These are phyloP conservation scores for Colletotrichum shisoi DNA, from an alignment of 2,329 filamentous ascomycete species.

Conservation along the genomic window DNA sequence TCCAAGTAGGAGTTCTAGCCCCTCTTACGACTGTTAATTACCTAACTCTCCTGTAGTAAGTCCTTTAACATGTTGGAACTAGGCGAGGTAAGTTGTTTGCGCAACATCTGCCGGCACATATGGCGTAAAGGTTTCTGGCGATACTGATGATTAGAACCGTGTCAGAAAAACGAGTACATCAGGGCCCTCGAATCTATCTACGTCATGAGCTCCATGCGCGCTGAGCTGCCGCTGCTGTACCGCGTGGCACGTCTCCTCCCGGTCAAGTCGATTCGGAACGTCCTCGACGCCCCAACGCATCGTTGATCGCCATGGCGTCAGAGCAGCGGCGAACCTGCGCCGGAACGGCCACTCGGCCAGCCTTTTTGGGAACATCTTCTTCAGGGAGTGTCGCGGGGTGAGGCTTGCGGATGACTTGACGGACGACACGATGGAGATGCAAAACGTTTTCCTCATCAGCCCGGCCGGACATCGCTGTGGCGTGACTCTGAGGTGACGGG, in stretches of 20 bases:
- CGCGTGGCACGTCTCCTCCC: conserved; percentile 12
- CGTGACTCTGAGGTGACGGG: conserved; percentile 13
- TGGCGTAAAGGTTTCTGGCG: too few relatives aligned
- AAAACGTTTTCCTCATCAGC: conserved; percentile 47
- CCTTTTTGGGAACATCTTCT: conserved; percentile 51
- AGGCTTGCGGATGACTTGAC: conserved; percentile 47
- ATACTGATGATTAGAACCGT: neutral
- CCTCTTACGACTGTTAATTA: conserved; percentile 48
- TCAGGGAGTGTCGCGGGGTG: conserved; percentile 54
- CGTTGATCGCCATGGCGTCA: neutral
- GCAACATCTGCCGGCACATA: too few relatives aligned
- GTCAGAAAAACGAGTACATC: conserved; percentile 23
- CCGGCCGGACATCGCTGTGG: conserved; percentile 48
- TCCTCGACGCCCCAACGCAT: neutral
- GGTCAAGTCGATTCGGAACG: neutral
- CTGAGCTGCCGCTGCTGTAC: conserved; percentile 7
- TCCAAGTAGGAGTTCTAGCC: neutral
- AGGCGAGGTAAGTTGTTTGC: conserved; percentile 52
- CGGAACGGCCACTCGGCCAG: conserved; percentile 20
- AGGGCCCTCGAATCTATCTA: conserved; percentile 20
- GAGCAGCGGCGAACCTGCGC: conserved; percentile 16
- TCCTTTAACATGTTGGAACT: conserved; percentile 62
- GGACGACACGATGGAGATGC: conserved; percentile 49
- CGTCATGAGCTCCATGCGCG: neutral
- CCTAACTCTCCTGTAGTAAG: conserved; percentile 62